A percentile compares a stretch with the other conserved stretches of the same genome.
phyloP scores from a whole-genome alignment of 176 grass and related monocot genomes.

The Tuctoria greenei region DNA sequence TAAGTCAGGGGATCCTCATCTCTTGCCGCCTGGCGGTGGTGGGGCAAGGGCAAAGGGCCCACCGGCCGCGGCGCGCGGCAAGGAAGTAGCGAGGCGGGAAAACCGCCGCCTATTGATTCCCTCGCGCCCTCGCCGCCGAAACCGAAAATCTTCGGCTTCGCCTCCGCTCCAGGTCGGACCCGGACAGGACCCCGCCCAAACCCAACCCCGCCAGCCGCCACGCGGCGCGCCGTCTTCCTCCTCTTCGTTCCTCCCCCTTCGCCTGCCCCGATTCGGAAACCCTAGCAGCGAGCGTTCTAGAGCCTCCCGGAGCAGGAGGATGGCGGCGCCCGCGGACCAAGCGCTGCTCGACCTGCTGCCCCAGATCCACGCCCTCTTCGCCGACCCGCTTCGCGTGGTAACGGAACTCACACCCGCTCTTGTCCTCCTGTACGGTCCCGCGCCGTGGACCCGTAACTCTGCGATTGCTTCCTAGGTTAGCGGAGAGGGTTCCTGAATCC shows the following conservation, averaged over 20 bases:
- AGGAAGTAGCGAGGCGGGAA: slow-evolving; percentile 37
- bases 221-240: neutral
- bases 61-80: neutral
- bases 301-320: slow-evolving; percentile 20
- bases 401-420: neutral
- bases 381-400: slow-evolving; percentile 94
- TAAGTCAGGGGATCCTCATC: no score
- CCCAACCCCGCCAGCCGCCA: neutral
- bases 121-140: no score
- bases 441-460: neutral
- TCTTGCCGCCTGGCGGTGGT: no score
- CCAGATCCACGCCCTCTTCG: slow-evolving; percentile 84
- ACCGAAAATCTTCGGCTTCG: no score
- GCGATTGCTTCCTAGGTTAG: neutral
- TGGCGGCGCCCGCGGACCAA: slow-evolving; percentile 54
- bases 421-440: neutral
- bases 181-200: no score
- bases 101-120: neutral
- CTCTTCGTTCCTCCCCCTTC: neutral
- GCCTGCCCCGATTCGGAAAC: slow-evolving; percentile 25
- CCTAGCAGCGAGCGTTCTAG: slow-evolving; percentile 26
- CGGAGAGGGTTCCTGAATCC: neutral
- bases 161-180: no score
- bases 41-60: neutral
- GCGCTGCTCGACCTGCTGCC: slow-evolving; percentile 62